Conservation (phyloP, 352 stramenopile species). For the Phytophthora pseudosyringae region DNA sequence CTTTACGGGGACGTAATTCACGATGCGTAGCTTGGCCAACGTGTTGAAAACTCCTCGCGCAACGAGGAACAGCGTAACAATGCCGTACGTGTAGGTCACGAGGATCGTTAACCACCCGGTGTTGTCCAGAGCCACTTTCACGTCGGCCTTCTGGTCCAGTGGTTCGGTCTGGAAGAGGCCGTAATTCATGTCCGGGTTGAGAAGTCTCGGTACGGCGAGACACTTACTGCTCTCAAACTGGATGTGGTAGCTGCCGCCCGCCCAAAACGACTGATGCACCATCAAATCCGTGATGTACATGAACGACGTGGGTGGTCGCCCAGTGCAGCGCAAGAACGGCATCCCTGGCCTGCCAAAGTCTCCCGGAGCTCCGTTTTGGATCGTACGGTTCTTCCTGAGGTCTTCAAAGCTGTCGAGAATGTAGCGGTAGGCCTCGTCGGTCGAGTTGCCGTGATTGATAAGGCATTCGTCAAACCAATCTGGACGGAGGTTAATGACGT, state of each 20-base stretch:
- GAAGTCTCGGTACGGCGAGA: slow-evolving; percentile 43
- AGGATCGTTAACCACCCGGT: slow-evolving; percentile 49
- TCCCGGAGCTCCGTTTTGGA: slow-evolving; percentile 43
- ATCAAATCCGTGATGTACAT: slow-evolving; percentile 68
- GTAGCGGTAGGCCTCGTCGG: slow-evolving; percentile 46
- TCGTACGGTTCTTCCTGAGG: slow-evolving; percentile 36
- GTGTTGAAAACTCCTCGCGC: slow-evolving; percentile 54
- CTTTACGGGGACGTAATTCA: slow-evolving; percentile 50
- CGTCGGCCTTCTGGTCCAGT: slow-evolving; percentile 45
- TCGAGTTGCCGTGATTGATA: slow-evolving; percentile 30
- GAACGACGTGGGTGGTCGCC: slow-evolving; percentile 47
- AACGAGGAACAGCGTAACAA: slow-evolving; percentile 62
- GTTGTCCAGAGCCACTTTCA: slow-evolving; percentile 52
- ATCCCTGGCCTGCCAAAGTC: slow-evolving; percentile 54
- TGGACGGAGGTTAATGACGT: slow-evolving; percentile 47
- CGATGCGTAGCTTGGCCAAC: slow-evolving; percentile 42
- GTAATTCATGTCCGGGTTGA: slow-evolving; percentile 48
- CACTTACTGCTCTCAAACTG: slow-evolving; percentile 69
- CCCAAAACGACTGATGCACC: slow-evolving; percentile 64
- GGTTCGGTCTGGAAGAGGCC: slow-evolving; percentile 56
- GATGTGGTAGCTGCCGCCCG: slow-evolving; percentile 52
- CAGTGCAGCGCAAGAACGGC: slow-evolving; percentile 58
- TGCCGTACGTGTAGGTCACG: slow-evolving; percentile 48
- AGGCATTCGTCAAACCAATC: slow-evolving; percentile 54
- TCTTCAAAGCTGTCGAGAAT: slow-evolving; percentile 61